Base-by-base conservation (phyloP, 345 rosid genomes). In the Linum trigynum region DNA sequence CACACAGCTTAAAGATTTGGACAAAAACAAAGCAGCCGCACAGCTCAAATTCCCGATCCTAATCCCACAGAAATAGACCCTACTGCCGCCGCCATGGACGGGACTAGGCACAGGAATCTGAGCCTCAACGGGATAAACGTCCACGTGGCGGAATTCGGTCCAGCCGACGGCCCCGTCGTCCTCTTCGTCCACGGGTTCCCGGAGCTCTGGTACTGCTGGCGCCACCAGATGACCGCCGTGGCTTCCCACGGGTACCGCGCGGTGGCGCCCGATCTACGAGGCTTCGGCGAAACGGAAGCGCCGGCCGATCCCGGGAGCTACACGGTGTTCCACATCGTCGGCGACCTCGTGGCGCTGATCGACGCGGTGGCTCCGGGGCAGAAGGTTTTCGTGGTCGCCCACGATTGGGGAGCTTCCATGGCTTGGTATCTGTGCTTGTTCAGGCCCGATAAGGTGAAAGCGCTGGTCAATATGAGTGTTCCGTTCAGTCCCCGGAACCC, bases 361-460 rank as follows among this genome's bases (percentile, higher is more conserved):
- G 87, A 86, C 63, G 76, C 59, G 2, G 75, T 86, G 40, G 84
- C 83, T 0, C 64, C 74, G 0, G 73, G 78, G 59, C 70, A 81
- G 51, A 63, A 77, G 66, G 89, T 81, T 11, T 85, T 83, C 36
- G 86, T 83, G 1, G 90, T 86, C 48, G 92, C 83, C 5, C 90
- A 89, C 69, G 90, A 89, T 38, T 83, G 89, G 96, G 89, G 92
- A 1, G 91, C 92, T n/a, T 14, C 69, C 7, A 53, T 81, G 1
- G 89, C 91, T 5, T 89, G 94, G 94, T 70, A 74, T 40, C 14
- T 89, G 66, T 82, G 89, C 66, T 39, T 65, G 60, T 84, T 80
- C 39, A 66, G 91, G 38, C 86, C 89, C 0, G 92, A 86, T 60
- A 81, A 79, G 66, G 89, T 89, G 38, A 80, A 80, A 42, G 90